Conservation (phyloP, 2,329 filamentous ascomycete species). For the Aspergillus sp. region DNA sequence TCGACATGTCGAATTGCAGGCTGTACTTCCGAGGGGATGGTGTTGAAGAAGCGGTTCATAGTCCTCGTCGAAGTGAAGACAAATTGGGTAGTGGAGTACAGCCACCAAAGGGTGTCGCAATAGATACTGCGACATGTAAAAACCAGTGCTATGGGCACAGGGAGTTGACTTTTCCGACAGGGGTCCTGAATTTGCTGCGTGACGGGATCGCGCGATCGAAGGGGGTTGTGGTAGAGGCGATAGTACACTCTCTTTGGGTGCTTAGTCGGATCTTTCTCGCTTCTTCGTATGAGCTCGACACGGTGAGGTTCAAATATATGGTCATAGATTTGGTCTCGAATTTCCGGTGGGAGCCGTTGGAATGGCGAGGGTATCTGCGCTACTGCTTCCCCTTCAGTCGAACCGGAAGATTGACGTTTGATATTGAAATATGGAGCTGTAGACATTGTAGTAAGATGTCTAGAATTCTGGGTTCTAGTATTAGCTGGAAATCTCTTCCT, state of each 20-base stretch:
- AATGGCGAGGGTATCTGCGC: background rate
- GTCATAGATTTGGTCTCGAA: constrained; percentile 69
- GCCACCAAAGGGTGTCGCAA: constrained; percentile 63
- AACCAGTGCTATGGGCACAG: constrained; percentile 54
- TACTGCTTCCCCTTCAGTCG: background rate
- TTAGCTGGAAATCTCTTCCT: too few relatives aligned
- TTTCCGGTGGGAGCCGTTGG: constrained; percentile 60
- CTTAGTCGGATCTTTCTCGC: constrained; percentile 28
- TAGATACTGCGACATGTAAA: constrained; percentile 63
- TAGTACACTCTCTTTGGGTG: constrained; percentile 61
- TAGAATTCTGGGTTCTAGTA: too few relatives aligned
- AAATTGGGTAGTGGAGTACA: constrained; percentile 52
- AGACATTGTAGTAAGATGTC: background rate
- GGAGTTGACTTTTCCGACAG: too few relatives aligned
- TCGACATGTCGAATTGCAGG: constrained; percentile 49
- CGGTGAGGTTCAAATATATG: constrained; percentile 55
- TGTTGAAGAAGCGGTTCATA: constrained; percentile 31
- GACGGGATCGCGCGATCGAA: constrained; percentile 27
- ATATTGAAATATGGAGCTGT: background rate
- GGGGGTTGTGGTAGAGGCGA: constrained; percentile 59
- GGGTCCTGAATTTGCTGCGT: constrained; percentile 7
- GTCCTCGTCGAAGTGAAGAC: constrained; percentile 23
- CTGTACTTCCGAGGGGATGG: constrained; percentile 58
- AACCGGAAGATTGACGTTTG: background rate
- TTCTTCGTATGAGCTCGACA: constrained; percentile 20